phyloP scores from a whole-genome alignment of 2,329 filamentous ascomycete genomes.

The Lojkania enalia region DNA sequence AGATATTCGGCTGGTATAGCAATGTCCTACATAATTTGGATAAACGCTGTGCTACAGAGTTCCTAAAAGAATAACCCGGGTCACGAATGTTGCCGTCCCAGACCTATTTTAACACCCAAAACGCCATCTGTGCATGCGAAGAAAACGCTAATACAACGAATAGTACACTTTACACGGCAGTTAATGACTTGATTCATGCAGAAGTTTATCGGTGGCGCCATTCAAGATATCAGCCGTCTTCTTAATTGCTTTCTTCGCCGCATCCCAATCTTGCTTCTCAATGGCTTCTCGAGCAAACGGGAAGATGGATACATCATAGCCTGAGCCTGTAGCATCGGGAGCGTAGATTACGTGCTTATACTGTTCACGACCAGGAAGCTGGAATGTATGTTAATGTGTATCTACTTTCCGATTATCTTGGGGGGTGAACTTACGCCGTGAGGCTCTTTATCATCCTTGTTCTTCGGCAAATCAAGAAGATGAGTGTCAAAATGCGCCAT shows the following conservation, averaged over 20 bases:
- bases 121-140: too few species aligned
- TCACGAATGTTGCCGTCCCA: too few species aligned
- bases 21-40: too few species aligned
- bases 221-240: slow-evolving; percentile 71
- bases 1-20: too few species aligned
- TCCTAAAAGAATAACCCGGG: too few species aligned
- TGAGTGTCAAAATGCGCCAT: slow-evolving; percentile 82
- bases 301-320: slow-evolving; percentile 67
- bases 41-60: too few species aligned
- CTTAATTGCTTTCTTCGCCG: slow-evolving; percentile 68
- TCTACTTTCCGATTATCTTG: slow-evolving; percentile 7
- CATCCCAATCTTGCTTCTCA: slow-evolving; percentile 67
- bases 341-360: slow-evolving; percentile 94
- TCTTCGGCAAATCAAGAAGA: slow-evolving; percentile 73
- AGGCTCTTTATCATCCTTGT: slow-evolving; percentile 39
- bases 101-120: too few species aligned
- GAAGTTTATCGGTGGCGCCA: slow-evolving; percentile 59
- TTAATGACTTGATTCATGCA: too few species aligned
- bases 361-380: slow-evolving; percentile 80
- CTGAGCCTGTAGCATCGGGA: slow-evolving; percentile 72
- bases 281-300: slow-evolving; percentile 85
- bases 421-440: slow-evolving; percentile 64
- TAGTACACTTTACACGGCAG: too few species aligned
- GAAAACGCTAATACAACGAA: too few species aligned
- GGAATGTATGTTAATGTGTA: slow-evolving; percentile 6